phyloP scores from a whole-genome alignment of 208 protist species.

The Lotmaria passim region DNA sequence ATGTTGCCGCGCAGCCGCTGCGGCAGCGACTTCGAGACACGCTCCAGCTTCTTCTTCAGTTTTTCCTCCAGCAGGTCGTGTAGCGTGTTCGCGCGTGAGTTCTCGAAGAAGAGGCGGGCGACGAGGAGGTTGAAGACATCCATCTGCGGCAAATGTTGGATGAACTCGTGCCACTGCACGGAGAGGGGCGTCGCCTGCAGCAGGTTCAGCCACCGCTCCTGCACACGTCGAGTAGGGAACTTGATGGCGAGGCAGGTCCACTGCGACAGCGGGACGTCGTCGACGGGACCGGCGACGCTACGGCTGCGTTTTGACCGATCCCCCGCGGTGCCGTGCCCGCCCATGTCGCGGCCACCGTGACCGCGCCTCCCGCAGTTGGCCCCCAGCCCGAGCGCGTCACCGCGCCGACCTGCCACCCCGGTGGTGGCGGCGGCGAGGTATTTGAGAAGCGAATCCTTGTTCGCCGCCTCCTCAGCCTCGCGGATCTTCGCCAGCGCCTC shows the following conservation, averaged over 20 bases:
- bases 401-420: not conserved
- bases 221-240: slow-evolving; percentile 74
- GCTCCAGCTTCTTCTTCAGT: slow-evolving; percentile 69
- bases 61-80: slow-evolving; percentile 69
- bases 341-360: no score
- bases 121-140: slow-evolving; percentile 84
- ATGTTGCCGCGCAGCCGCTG: slow-evolving; percentile 72
- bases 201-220: slow-evolving; percentile 87
- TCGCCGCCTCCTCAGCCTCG: not conserved
- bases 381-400: not conserved
- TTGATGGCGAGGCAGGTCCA: slow-evolving; percentile 77
- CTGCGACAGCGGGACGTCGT: slow-evolving; percentile 35
- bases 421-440: not conserved
- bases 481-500: slow-evolving; percentile 6
- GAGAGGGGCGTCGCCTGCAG: slow-evolving; percentile 68
- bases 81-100: slow-evolving; percentile 63
- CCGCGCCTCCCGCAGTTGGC: no score
- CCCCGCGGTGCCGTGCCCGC: not conserved
- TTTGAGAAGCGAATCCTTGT: not conserved
- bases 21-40: slow-evolving; percentile 64
- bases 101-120: slow-evolving; percentile 87
- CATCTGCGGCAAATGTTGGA: slow-evolving; percentile 60
- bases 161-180: slow-evolving; percentile 66
- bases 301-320: not conserved
- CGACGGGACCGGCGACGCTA: not conserved